These are phyloP conservation scores for Taxawa tesnikishii DNA, from an alignment of 2,329 filamentous ascomycete species.

Conservation along the genomic window DNA sequence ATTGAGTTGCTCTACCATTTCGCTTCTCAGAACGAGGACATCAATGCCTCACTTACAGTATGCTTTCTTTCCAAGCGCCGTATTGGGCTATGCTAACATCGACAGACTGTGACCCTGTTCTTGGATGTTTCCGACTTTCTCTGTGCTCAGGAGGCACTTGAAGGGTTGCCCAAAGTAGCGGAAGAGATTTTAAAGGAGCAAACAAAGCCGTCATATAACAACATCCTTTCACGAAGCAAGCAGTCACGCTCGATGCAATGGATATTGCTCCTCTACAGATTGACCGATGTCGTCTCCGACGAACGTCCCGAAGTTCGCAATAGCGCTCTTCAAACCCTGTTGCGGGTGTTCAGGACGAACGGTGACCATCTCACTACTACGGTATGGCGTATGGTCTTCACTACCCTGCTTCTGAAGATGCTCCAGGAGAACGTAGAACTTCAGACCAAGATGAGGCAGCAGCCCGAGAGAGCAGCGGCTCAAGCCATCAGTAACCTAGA, in stretches of 20 bases:
- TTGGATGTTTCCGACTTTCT: constrained; percentile 92
- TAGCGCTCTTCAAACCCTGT: constrained; percentile 79
- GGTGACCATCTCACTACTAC: constrained; percentile 65
- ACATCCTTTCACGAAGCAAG: constrained; percentile 4
- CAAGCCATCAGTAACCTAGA: constrained; percentile 15
- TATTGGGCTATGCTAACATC: constrained; percentile 3
- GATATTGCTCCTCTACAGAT: constrained; percentile 61
- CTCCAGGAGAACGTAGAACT: constrained; percentile 26
- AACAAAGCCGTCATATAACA: constrained; percentile 1
- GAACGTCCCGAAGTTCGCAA: constrained; percentile 65
- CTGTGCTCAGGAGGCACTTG: constrained; percentile 25
- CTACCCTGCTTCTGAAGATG: constrained; percentile 68
- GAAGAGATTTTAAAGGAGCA: too few species aligned
- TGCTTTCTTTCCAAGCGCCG: constrained; percentile 14
- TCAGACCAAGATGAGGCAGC: constrained; percentile 1
- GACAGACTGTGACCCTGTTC: constrained; percentile 79
- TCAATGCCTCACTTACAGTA: constrained; percentile 90
- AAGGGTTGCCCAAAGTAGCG: too few species aligned
- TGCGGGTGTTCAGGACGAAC: constrained; percentile 86
- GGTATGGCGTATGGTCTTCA: constrained; percentile 74
- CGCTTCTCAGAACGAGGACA: constrained; percentile 75
- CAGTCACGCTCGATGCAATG: constrained; percentile 60
- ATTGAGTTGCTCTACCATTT: constrained; percentile 85
- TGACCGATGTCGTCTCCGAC: constrained; percentile 61
- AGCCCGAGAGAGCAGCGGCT: constrained; percentile 8